Conservation (phyloP, 2,329 filamentous ascomycete genomes). For the Lecanosticta acicola region DNA sequence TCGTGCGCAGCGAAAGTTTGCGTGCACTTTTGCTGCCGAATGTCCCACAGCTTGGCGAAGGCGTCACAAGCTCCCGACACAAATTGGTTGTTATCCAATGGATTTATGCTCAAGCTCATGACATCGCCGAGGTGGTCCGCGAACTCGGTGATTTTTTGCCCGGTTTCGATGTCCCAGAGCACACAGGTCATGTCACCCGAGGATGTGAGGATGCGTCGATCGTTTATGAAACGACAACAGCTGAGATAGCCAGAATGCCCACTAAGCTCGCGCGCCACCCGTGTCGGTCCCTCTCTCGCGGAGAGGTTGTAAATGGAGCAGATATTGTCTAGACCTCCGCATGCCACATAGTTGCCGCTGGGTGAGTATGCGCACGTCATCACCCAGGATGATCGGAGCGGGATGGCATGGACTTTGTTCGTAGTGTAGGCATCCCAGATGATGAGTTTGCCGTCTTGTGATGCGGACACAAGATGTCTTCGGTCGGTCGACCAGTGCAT, state of each 20-base stretch:
- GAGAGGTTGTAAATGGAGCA: slow-evolving; percentile 99
- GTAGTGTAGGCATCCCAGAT: slow-evolving; percentile 99
- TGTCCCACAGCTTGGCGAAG: slow-evolving; percentile 98
- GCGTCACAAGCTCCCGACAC: slow-evolving; percentile 98
- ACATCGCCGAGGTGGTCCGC: slow-evolving; percentile 97
- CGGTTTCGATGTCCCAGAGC: slow-evolving; percentile 99
- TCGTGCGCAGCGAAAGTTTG: slow-evolving; percentile 98
- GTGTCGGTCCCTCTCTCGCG: slow-evolving; percentile 91
- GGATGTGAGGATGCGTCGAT: slow-evolving; percentile 93
- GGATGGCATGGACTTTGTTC: slow-evolving; percentile 98
- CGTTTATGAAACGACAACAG: slow-evolving; percentile 98
- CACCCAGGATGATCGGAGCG: slow-evolving; percentile 95
- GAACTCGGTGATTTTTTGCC: slow-evolving; percentile 94
- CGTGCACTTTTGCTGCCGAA: slow-evolving; percentile 93
- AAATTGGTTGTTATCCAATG: slow-evolving; percentile 97
- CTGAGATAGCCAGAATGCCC: slow-evolving; percentile 96
- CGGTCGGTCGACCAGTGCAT: slow-evolving; percentile 99
- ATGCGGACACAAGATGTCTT: slow-evolving; percentile 93
- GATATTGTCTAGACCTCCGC: slow-evolving; percentile 97
- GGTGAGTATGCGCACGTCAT: slow-evolving; percentile 99
- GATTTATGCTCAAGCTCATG: slow-evolving; percentile 99
- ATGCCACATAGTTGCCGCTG: slow-evolving; percentile 96
- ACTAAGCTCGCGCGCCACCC: slow-evolving; percentile 90
- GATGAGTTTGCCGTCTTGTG: slow-evolving; percentile 98
- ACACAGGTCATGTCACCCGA: slow-evolving; percentile 99